Evolutionary conservation across 768 basidiomycete species (phyloP).

Genomic region (Lactarius hatsudake): DNA sequence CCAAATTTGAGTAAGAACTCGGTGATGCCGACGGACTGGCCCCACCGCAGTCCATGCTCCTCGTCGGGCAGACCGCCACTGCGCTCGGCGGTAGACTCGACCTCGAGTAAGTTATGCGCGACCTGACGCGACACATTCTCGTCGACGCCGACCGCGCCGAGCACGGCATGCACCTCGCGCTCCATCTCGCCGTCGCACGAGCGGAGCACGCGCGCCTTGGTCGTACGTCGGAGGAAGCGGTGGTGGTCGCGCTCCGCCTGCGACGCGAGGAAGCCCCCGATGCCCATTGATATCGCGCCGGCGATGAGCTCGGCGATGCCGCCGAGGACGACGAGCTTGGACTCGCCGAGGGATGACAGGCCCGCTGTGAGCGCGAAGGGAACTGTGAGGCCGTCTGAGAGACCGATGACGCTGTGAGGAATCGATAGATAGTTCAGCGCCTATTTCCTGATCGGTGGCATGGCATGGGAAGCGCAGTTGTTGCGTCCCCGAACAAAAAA

Average conservation of each 20-base stretch:
- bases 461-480: slow-evolving; percentile 8
- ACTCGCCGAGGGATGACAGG: slow-evolving; percentile 83
- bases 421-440: neutral
- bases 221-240: slow-evolving; percentile 72
- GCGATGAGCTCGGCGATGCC: slow-evolving; percentile 96
- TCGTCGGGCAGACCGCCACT: slow-evolving; percentile 35
- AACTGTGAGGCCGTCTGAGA: slow-evolving; percentile 86
- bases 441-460: slow-evolving; percentile 10
- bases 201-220: slow-evolving; percentile 76
- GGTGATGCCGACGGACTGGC: slow-evolving; percentile 80
- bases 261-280: slow-evolving; percentile 96
- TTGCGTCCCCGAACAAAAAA: neutral
- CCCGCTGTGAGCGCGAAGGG: slow-evolving; percentile 91
- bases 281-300: slow-evolving; percentile 97
- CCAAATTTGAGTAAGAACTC: slow-evolving; percentile 96
- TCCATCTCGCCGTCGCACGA: slow-evolving; percentile 96
- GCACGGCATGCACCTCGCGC: slow-evolving; percentile 84
- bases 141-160: slow-evolving; percentile 88
- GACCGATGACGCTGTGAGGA: slow-evolving; percentile 70
- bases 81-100: slow-evolving; percentile 44
- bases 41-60: slow-evolving; percentile 65
- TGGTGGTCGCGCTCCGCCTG: slow-evolving; percentile 97
- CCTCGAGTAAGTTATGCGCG: slow-evolving; percentile 67
- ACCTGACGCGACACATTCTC: slow-evolving; percentile 76
- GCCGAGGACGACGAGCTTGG: slow-evolving; percentile 88